Base-by-base conservation (phyloP, 2,329 filamentous ascomycete species). In the Raffaelea albimanens region DNA sequence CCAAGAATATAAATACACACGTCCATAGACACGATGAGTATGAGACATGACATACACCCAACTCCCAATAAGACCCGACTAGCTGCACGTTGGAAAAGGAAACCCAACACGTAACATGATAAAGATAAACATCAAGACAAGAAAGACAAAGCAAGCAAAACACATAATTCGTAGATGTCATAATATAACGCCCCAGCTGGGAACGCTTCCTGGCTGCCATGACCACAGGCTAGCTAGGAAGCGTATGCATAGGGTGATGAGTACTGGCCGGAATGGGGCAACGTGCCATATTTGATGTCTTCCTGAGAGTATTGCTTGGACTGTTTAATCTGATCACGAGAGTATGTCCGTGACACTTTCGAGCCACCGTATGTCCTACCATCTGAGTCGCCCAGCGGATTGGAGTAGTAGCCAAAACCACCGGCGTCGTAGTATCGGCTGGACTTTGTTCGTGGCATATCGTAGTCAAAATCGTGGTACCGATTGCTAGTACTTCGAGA, bases 301-400 rank as follows among this genome's bases (percentile, higher is more conserved):
- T 55, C 50, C 2, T 46, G n/a, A 1, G 50, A 54, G 39, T 50
- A 57, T 4, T 48, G 52, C 43, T 55, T 59, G 19, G 48, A 38
- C 21, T 52, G 46, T 29, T 50, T 50, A 14, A 58, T 41, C 8
- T 53, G 51, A 5, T 56, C 56, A 4, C 42, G 29, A 19, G 40
- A 33, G 19, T 52, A 55, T 2, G 19, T n/a, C 9, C 49, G 49
- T 4, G 51, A 14, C 16, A 50, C 48, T 40, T 53, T 56, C 38
- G 45, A 20, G 10, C 23, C 13, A 13, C 39, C 20, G 23, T 14
- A 23, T 3, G 7, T 14, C 5, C 16, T 23, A 9, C 21, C 16
- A 22, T 44, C n/a, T 41, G 48, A 18, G 46, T 41, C 38, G 39
- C 41, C 11, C 39, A 40, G 25, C 8, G 25, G 7, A 13, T 7